Evolutionary conservation across 192 early-diverging fungal species (phyloP).

Genomic region (Gamsiella multidivaricata): DNA sequence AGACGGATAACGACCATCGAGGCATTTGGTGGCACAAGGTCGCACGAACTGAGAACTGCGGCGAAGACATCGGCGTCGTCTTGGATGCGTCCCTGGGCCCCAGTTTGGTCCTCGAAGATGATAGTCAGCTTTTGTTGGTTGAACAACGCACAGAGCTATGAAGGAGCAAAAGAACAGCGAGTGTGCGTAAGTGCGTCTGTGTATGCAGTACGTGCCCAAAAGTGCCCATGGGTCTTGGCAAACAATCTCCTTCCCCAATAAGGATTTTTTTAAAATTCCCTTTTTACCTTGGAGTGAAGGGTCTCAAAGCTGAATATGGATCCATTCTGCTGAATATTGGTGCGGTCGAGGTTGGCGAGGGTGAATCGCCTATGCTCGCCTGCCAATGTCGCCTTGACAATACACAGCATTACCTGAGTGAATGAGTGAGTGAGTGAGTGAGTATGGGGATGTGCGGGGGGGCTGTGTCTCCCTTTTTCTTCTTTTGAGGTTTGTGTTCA

Average conservation of each 20-base stretch:
- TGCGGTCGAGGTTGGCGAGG: conserved; percentile 12
- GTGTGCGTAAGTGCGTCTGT: not conserved
- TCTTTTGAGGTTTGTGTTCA: too few species aligned
- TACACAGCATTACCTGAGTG: conserved; percentile 19
- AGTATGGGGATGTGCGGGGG: not conserved
- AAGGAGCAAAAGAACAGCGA: not conserved
- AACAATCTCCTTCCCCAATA: not conserved
- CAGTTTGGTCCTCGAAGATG: conserved; percentile 9
- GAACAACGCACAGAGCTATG: conserved; percentile 39
- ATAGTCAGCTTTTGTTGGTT: conserved; percentile 20
- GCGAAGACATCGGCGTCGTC: conserved; percentile 28
- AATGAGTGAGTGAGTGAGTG: not conserved
- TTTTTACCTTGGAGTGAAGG: conserved; percentile 33
- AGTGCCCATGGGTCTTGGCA: not conserved
- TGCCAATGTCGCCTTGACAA: conserved; percentile 32
- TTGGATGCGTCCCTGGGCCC: conserved; percentile 2
- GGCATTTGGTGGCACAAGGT: conserved; percentile 5
- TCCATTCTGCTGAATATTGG: conserved; percentile 13
- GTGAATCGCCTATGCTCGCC: conserved; percentile 34
- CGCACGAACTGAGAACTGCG: conserved; percentile 10
- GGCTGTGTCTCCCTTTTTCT: too few species aligned
- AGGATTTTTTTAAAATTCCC: not conserved
- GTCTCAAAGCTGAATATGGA: conserved; percentile 13
- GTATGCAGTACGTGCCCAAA: not conserved
- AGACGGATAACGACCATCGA: conserved; percentile 26